Evolutionary conservation across 2,329 filamentous ascomycete species (phyloP).

Genomic region (Alternaria incomplexa): DNA sequence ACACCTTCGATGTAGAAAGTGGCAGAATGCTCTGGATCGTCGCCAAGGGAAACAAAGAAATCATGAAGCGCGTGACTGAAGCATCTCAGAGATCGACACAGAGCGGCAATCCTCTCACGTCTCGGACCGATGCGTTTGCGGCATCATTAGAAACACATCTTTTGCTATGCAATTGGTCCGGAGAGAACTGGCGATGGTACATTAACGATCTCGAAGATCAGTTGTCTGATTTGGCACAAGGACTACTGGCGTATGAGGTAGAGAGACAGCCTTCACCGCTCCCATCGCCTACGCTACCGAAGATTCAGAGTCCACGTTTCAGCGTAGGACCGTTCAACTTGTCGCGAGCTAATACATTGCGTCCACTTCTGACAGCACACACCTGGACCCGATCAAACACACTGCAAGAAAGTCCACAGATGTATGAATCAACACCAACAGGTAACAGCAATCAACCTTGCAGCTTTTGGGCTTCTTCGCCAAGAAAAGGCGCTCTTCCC

Average conservation of each 20-base stretch:
- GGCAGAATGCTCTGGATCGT: conserved; percentile 46
- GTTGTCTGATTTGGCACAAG: no score
- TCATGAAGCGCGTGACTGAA: conserved; percentile 38
- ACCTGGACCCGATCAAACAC: neutral
- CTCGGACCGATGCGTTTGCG: conserved; percentile 16
- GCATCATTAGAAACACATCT: conserved; percentile 43
- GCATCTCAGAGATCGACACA: conserved; percentile 1
- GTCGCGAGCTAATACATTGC: neutral
- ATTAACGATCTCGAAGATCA: conserved; percentile 46
- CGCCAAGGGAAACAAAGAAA: conserved; percentile 46
- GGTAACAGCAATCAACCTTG: no score
- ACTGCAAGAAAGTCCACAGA: neutral
- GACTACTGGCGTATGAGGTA: no score
- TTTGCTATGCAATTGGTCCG: conserved; percentile 46
- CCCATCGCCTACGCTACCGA: no score
- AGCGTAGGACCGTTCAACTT: neutral
- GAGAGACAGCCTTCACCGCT: conserved; percentile 10
- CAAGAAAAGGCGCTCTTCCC: no score
- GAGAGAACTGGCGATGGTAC: conserved; percentile 54
- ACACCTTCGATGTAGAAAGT: conserved; percentile 48
- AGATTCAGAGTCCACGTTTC: no score
- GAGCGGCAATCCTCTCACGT: neutral
- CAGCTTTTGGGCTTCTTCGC: no score
- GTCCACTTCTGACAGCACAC: neutral
- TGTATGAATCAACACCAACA: no score